These are phyloP conservation scores for Noccaea caerulescens DNA, from an alignment of 345 rosid species.

Conservation along the genomic window DNA sequence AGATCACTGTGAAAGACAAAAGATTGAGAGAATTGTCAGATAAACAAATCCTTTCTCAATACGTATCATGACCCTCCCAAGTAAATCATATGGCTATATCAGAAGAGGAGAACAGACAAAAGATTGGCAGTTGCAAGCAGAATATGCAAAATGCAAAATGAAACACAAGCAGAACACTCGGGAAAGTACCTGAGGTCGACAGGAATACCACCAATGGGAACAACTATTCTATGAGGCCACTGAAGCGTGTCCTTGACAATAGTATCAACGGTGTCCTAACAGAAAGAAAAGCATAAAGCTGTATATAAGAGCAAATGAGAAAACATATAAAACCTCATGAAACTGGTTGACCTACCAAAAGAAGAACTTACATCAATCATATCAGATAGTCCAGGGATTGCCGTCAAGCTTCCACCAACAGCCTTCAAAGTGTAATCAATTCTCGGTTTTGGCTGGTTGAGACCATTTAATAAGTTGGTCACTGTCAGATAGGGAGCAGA, in stretches of 20 bases:
- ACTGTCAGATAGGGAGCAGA: conserved; percentile 20
- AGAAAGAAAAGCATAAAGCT: conserved; percentile 32
- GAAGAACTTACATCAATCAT: conserved; percentile 86
- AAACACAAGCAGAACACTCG: conserved; percentile 8
- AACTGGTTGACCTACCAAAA: conserved; percentile 15
- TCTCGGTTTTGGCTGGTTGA: conserved; percentile 92
- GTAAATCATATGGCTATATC: conserved; percentile 9
- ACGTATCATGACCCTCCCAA: background rate
- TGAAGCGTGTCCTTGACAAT: conserved; percentile 93
- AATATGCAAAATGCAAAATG: background rate
- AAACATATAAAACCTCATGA: background rate
- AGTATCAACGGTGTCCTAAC: conserved; percentile 84
- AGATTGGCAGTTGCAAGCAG: conserved; percentile 19
- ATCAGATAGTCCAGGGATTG: conserved; percentile 93
- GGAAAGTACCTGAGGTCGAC: conserved; percentile 75
- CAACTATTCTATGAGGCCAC: conserved; percentile 99
- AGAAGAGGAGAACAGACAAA: conserved; percentile 19
- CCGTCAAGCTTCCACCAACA: conserved; percentile 98
- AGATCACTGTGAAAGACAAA: conserved; percentile 67
- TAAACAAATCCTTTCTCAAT: background rate
- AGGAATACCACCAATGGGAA: conserved; percentile 91
- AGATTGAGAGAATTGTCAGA: conserved; percentile 10
- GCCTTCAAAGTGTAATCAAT: conserved; percentile 96
- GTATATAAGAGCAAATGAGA: conserved; percentile 8
- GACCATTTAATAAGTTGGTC: conserved; percentile 30